Evolutionary conservation across 768 basidiomycete genomes (phyloP).

Genomic region (Tephrocybe sp.): DNA sequence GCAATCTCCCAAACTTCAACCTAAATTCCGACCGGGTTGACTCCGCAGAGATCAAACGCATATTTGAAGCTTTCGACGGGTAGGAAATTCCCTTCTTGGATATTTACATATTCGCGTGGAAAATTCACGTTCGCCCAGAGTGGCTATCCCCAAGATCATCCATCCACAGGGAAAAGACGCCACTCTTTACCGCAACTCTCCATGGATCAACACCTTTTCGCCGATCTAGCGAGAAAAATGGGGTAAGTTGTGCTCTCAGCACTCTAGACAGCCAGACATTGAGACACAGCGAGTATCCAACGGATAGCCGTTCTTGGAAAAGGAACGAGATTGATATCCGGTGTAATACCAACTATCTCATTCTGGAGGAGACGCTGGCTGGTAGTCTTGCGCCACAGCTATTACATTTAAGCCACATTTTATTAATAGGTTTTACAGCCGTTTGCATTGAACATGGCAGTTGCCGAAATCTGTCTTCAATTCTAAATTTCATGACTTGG

Average conservation of each 20-base stretch:
- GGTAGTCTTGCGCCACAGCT: neutral
- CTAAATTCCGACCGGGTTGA: slow-evolving; percentile 3
- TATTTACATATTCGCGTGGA: neutral
- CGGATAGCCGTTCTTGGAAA: neutral
- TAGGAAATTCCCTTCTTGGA: neutral
- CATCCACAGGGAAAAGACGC: neutral
- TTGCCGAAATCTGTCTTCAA: too few relatives aligned
- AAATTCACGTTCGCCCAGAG: neutral
- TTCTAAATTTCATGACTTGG: too few relatives aligned
- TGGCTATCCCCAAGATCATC: slow-evolving; percentile 2
- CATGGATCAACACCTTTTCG: neutral
- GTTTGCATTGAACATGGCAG: too few relatives aligned
- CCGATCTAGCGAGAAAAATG: neutral
- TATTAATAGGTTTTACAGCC: too few relatives aligned
- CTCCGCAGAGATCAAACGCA: slow-evolving; percentile 6
- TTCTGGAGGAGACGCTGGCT: neutral
- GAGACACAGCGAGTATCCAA: neutral
- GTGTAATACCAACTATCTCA: neutral
- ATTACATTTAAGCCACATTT: neutral
- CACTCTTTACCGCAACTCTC: neutral
- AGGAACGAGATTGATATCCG: neutral
- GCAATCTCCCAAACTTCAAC: slow-evolving; percentile 2
- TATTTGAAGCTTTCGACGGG: slow-evolving; percentile 4
- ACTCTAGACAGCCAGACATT: neutral
- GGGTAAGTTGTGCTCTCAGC: neutral